phyloP scores from a whole-genome alignment of 805 yeast genomes.

The Myxozyma monticola region DNA sequence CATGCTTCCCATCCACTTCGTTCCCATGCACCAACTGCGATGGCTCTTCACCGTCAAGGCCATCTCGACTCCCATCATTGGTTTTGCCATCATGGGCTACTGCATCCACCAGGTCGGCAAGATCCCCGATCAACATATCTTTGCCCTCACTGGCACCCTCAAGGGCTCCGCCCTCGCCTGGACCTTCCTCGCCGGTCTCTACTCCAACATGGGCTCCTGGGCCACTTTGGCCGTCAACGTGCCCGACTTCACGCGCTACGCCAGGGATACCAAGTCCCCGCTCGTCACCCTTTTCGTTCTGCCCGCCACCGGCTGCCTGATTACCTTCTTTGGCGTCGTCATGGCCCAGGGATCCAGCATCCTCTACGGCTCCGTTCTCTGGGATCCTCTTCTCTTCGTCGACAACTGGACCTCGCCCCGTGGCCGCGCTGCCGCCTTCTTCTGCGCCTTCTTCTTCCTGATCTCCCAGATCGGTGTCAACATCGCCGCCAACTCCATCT shows the following conservation, averaged over 20 bases:
- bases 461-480: conserved; percentile 74
- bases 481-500: conserved; percentile 51
- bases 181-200: conserved; percentile 57
- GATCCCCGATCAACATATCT: conserved; percentile 43
- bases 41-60: conserved; percentile 85
- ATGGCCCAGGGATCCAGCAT: conserved; percentile 22
- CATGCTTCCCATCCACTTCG: conserved; percentile 76
- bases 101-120: conserved; percentile 68
- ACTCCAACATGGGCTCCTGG: conserved; percentile 49
- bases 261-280: conserved; percentile 41
- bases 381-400: conserved; percentile 27
- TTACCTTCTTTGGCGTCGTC: conserved; percentile 27
- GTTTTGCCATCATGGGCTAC: conserved; percentile 82
- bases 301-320: conserved; percentile 19
- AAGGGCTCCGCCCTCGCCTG: conserved; percentile 68
- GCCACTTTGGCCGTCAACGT: conserved; percentile 49
- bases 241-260: conserved; percentile 51
- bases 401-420: conserved; percentile 22
- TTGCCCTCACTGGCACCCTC: conserved; percentile 39
- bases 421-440: conserved; percentile 24
- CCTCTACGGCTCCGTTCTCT: conserved; percentile 16
- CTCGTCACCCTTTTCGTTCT: conserved; percentile 13
- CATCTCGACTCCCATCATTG: conserved; percentile 75
- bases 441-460: conserved; percentile 46
- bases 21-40: conserved; percentile 78